Evolutionary conservation across 2,329 filamentous ascomycete species (phyloP).

Genomic region (Pseudogymnoascus sp.): DNA sequence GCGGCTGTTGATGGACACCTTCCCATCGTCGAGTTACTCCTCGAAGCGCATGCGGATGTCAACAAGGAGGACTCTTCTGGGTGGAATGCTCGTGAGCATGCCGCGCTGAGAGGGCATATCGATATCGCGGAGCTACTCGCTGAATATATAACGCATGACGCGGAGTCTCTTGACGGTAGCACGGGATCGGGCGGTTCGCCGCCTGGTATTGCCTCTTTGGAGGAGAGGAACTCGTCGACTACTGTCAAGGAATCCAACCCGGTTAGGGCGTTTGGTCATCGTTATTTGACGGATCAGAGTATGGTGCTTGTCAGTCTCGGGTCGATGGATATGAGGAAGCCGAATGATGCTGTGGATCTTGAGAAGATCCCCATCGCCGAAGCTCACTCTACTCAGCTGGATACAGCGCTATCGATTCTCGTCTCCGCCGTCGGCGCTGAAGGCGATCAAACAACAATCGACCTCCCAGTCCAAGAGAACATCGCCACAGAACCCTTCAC

Average conservation of each 20-base stretch:
- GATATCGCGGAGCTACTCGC: slow-evolving; percentile 64
- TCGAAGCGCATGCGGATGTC: slow-evolving; percentile 69
- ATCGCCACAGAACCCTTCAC: slow-evolving; percentile 89
- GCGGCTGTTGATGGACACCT: slow-evolving; percentile 83
- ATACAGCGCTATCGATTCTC: slow-evolving; percentile 86
- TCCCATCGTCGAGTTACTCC: slow-evolving; percentile 63
- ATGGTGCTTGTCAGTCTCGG: slow-evolving; percentile 89
- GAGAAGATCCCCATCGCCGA: slow-evolving; percentile 81
- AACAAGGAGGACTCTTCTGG: slow-evolving; percentile 74
- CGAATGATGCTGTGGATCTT: slow-evolving; percentile 69
- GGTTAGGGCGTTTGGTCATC: slow-evolving; percentile 91
- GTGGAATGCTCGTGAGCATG: slow-evolving; percentile 92
- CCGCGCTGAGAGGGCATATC: slow-evolving; percentile 80
- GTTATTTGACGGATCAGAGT: slow-evolving; percentile 81
- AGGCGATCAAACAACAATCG: slow-evolving; percentile 81
- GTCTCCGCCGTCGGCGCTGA: slow-evolving; percentile 77
- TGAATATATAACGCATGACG: slow-evolving; percentile 24
- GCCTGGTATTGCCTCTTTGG: slow-evolving; percentile 51
- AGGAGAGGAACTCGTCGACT: slow-evolving; percentile 43
- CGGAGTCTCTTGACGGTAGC: slow-evolving; percentile 19
- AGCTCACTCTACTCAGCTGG: slow-evolving; percentile 85
- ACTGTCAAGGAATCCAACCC: slow-evolving; percentile 56
- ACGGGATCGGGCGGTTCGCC: slow-evolving; percentile 32
- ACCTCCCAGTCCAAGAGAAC: slow-evolving; percentile 88
- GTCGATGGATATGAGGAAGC: slow-evolving; percentile 87